Base-by-base conservation (phyloP, 305 asterid genomes). In the Solanum hybrid region DNA sequence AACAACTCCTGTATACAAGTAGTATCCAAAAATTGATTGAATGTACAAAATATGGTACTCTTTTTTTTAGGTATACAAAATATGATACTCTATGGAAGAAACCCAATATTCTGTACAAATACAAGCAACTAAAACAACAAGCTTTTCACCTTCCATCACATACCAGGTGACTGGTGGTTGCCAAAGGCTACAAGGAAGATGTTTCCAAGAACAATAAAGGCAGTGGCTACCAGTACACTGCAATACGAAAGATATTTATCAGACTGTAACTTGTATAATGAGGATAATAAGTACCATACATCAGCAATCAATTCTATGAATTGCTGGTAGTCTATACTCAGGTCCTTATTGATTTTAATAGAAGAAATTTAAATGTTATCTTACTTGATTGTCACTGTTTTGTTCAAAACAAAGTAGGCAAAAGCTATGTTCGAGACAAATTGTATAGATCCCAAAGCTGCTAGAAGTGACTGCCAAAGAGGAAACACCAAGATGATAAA, bases 161-260 rank as follows among this genome's bases (percentile, higher is more conserved):
- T 94, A 97, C 99, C 98, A 91, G 99, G 99, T 86, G 99, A 97
- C 86, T 97, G 99, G 94, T 97, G 99, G 94, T 97, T 97, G 38
- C 99, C 99, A 88, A 97, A 97, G 91, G 99, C 98, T 91, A 97
- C 99, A 87, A 97, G 98, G 94, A 97, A 96, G 92, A 96, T 93
- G 93, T 97, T 97, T 88, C 99, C 99, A 42, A 97, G 95, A 90
- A 97, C 99, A 93, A 97, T 95, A 92, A 97, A 97, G 90, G 98
- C 95, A 34, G 99, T 97, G 88, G 99, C 99, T 88, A 95, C 92
- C 84, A 95, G 95, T 89, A 97, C 98, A 76, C 99, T 97, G 95
- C 87, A 90, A 87, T 90, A 91, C 85, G 89, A 91, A 90, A 76
- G 88, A 73, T 37, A 85, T 78, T 37, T 73, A 64, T 66, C 86